Percentiles rank a stretch among this genome's conserved stretches.
Evolutionary conservation across 768 basidiomycete species (phyloP).

Genomic region (Tephrocybe rancida): DNA sequence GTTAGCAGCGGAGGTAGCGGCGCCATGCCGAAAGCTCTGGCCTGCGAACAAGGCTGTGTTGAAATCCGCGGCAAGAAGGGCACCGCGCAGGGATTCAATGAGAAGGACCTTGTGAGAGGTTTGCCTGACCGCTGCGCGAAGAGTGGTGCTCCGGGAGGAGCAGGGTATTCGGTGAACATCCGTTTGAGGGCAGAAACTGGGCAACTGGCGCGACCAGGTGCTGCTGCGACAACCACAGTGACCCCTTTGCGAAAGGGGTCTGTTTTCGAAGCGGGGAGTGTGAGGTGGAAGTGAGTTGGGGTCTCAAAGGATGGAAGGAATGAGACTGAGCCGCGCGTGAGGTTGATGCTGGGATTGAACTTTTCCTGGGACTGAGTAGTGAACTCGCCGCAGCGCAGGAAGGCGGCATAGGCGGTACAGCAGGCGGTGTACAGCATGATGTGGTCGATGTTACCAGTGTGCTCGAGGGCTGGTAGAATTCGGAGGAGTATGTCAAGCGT

Average conservation of each 20-base stretch:
- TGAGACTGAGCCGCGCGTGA: slow-evolving; percentile 20
- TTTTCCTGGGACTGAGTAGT: neutral
- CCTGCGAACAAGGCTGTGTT: slow-evolving; percentile 22
- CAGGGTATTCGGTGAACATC: neutral
- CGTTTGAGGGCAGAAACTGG: slow-evolving; percentile 16
- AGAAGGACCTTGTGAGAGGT: slow-evolving; percentile 17
- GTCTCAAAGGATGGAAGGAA: slow-evolving; percentile 27
- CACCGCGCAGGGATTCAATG: slow-evolving; percentile 12
- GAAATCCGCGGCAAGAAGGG: slow-evolving; percentile 9
- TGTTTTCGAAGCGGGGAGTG: slow-evolving; percentile 36
- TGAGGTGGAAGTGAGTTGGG: slow-evolving; percentile 25
- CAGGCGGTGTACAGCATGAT: slow-evolving; percentile 8
- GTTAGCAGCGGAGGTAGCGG: slow-evolving; percentile 29
- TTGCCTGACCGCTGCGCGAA: slow-evolving; percentile 12
- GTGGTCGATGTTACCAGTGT: slow-evolving; percentile 8
- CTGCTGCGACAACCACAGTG: slow-evolving; percentile 18
- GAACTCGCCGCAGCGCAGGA: slow-evolving; percentile 22
- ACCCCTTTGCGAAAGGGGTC: slow-evolving; percentile 32
- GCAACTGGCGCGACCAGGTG: slow-evolving; percentile 16
- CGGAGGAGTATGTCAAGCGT: slow-evolving; percentile 21
- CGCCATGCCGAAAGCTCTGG: slow-evolving; percentile 30
- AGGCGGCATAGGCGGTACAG: slow-evolving; percentile 14
- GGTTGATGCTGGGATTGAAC: neutral
- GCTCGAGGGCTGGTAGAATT: neutral
- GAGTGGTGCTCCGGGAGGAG: slow-evolving; percentile 12